Conservation (phyloP, 768 basidiomycete species). For the Russula compacta region DNA sequence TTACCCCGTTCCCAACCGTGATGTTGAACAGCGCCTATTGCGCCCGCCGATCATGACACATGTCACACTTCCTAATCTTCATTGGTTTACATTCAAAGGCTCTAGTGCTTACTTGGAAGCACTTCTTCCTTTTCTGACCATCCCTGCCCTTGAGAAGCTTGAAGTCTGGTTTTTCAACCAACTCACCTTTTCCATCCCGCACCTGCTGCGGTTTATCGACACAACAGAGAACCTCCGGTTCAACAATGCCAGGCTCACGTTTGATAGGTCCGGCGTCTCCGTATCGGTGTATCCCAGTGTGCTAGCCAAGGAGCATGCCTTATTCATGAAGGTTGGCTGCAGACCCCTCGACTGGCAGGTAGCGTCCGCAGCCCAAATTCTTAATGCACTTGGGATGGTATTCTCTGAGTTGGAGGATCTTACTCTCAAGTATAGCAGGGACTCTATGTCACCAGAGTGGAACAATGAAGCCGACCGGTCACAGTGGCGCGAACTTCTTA, state of each 20-base stretch:
- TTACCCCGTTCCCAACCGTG: neutral
- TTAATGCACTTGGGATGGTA: neutral
- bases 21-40: neutral
- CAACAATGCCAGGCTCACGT: neutral
- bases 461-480: neutral
- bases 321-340: neutral
- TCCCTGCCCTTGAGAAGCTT: neutral
- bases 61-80: neutral
- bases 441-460: neutral
- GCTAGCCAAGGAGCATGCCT: neutral
- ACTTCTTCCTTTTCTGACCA: neutral
- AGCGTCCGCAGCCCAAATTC: neutral
- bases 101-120: neutral
- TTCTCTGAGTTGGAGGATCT: neutral
- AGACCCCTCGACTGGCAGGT: neutral
- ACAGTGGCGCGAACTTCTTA: neutral
- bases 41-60: neutral
- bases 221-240: neutral
- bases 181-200: neutral
- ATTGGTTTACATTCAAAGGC: neutral
- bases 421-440: neutral
- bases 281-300: neutral
- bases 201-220: neutral
- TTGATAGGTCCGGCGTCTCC: neutral
- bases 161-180: neutral